Conservation (phyloP, 2,329 filamentous ascomycete species). For the Bipolaris cookei region DNA sequence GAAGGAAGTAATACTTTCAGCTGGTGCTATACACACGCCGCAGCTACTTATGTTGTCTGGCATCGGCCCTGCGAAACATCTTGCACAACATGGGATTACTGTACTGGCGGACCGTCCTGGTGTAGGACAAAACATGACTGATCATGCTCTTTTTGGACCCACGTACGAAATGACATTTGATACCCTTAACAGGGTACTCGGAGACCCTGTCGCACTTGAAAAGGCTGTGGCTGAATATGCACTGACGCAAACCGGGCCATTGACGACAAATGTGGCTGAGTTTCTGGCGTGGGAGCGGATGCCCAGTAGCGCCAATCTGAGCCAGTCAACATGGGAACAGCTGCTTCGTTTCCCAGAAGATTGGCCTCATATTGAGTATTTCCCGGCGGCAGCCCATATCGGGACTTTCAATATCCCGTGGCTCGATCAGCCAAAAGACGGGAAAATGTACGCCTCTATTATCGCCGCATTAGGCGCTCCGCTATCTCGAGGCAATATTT, state of each 20-base stretch:
- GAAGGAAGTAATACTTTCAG: conserved; percentile 55
- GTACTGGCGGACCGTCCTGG: conserved; percentile 29
- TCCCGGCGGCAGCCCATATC: conserved; percentile 21
- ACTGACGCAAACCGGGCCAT: conserved; percentile 16
- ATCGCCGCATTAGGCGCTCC: conserved; percentile 41
- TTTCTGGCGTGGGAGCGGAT: conserved; percentile 37
- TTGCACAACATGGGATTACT: conserved; percentile 26
- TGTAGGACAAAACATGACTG: conserved; percentile 38
- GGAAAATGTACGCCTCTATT: conserved; percentile 44
- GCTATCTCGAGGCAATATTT: conserved; percentile 46
- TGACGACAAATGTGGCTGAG: conserved; percentile 31
- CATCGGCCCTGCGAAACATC: conserved; percentile 35
- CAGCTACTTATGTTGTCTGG: conserved; percentile 51
- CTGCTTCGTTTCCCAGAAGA: conserved; percentile 23
- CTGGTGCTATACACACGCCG: conserved; percentile 53
- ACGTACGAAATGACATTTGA: conserved; percentile 27
- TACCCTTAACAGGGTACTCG: conserved; percentile 27
- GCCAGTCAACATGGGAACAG: conserved; percentile 10
- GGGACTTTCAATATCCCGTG: conserved; percentile 26
- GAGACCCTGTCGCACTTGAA: conserved; percentile 22
- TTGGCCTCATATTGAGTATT: conserved; percentile 42
- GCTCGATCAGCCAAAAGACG: conserved; percentile 29
- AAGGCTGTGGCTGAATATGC: conserved; percentile 16
- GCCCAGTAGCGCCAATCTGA: conserved; percentile 15
- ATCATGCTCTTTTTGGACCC: conserved; percentile 32